These are phyloP conservation scores for Carex cristatella DNA, from an alignment of 176 grass and related monocot genomes.

Conservation along the genomic window DNA sequence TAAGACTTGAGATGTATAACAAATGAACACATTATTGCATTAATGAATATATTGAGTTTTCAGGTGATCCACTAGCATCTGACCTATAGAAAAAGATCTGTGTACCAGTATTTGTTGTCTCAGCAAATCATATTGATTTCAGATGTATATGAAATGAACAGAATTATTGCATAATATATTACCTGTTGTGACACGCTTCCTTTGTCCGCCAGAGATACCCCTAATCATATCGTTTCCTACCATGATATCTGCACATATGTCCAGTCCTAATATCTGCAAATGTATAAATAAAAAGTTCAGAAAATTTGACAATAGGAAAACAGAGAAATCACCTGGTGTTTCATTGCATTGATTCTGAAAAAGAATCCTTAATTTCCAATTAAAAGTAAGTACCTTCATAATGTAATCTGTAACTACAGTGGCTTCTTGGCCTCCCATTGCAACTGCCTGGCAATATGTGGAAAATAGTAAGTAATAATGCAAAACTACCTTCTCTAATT, in stretches of 20 bases:
- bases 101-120: not conserved
- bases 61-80: not conserved
- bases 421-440: slow-evolving; percentile 48
- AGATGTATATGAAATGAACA: not conserved
- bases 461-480: slow-evolving; percentile 6
- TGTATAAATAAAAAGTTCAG: not conserved
- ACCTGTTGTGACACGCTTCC: slow-evolving; percentile 90
- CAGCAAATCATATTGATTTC: not conserved
- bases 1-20: not conserved
- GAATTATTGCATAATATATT: not conserved
- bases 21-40: not conserved
- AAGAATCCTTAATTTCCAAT: not conserved
- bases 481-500: not conserved
- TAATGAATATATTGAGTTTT: slow-evolving; percentile 1
- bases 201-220: slow-evolving; percentile 85
- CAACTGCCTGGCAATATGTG: slow-evolving; percentile 36
- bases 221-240: slow-evolving; percentile 81
- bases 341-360: not conserved
- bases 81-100: not conserved
- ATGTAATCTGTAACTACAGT: slow-evolving; percentile 75
- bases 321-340: not conserved
- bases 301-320: not conserved
- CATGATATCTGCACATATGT: slow-evolving; percentile 80
- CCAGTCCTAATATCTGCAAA: slow-evolving; percentile 73
- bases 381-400: slow-evolving; percentile 53